A percentile compares a stretch with the other conserved stretches of the same genome.
These are phyloP conservation scores for Coprinopsis marcescibilis DNA, from an alignment of 768 basidiomycete species.

Conservation along the genomic window DNA sequence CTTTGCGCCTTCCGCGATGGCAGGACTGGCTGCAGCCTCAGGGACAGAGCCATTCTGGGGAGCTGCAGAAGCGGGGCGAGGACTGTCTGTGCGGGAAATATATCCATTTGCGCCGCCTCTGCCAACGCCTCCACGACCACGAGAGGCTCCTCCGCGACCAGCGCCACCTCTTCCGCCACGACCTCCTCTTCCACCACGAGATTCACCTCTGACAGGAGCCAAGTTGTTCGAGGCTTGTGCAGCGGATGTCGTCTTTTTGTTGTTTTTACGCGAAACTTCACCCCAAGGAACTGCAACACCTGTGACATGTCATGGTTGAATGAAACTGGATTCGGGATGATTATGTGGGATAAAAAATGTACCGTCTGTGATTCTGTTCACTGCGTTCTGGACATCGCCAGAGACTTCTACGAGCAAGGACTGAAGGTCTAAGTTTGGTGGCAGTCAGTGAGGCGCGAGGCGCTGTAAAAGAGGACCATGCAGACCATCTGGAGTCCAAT, in stretches of 20 bases:
- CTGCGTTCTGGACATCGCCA: slow-evolving; percentile 68
- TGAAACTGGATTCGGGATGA: slow-evolving; percentile 14
- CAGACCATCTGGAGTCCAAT: slow-evolving; percentile 65
- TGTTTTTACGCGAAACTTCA: slow-evolving; percentile 81
- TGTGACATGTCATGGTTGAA: slow-evolving; percentile 25
- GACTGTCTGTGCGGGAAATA: slow-evolving; percentile 28
- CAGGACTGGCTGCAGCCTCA: slow-evolving; percentile 19
- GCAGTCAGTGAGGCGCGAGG: slow-evolving; percentile 9
- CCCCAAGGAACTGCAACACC: slow-evolving; percentile 79
- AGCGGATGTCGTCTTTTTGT: slow-evolving; percentile 58
- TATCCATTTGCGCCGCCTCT: slow-evolving; percentile 37
- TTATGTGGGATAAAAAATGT: slow-evolving; percentile 11
- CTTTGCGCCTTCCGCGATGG: slow-evolving; percentile 20
- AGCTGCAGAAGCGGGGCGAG: slow-evolving; percentile 20
- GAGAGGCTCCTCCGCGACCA: slow-evolving; percentile 46
- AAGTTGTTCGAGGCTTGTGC: slow-evolving; percentile 49
- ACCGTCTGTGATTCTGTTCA: slow-evolving; percentile 76
- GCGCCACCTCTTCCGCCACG: slow-evolving; percentile 55
- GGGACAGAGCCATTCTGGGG: slow-evolving; percentile 19
- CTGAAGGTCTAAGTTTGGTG: slow-evolving; percentile 53
- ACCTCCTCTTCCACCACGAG: slow-evolving; percentile 57
- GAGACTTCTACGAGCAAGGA: slow-evolving; percentile 60
- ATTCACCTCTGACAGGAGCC: slow-evolving; percentile 43
- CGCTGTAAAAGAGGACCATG: slow-evolving; percentile 11
- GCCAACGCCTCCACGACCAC: slow-evolving; percentile 46